A percentile compares a stretch with the other conserved stretches of the same genome.
phyloP scores from a whole-genome alignment of 805 yeast genomes.

The Ogataea angusta region DNA sequence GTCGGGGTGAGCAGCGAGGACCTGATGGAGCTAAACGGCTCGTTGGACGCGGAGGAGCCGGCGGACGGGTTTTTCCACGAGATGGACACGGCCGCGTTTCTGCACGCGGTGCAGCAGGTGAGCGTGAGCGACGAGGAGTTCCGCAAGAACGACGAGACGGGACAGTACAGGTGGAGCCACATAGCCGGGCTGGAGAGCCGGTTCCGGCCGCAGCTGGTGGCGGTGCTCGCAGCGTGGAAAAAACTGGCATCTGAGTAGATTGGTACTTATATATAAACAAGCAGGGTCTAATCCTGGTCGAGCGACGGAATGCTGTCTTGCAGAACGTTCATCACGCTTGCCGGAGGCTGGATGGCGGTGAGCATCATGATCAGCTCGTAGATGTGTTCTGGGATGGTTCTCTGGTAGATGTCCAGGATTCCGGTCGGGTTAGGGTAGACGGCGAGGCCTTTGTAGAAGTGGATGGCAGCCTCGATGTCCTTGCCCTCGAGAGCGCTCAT shows the following conservation, averaged over 20 bases:
- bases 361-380: conserved; percentile 81
- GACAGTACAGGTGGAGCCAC: conserved; percentile 16
- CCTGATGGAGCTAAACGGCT: conserved; percentile 42
- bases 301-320: conserved; percentile 37
- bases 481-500: conserved; percentile 61
- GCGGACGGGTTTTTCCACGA: conserved; percentile 10
- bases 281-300: conserved; percentile 19
- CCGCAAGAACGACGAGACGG: conserved; percentile 23
- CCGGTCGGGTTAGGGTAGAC: conserved; percentile 96
- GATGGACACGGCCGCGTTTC: conserved; percentile 13
- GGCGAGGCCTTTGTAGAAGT: conserved; percentile 88
- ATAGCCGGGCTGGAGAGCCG: conserved; percentile 19
- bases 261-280: not conserved
- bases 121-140: conserved; percentile 19
- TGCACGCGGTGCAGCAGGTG: conserved; percentile 13
- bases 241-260: not conserved
- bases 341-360: conserved; percentile 90
- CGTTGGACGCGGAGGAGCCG: conserved; percentile 15
- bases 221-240: conserved; percentile 9
- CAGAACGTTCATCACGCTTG: conserved; percentile 66
- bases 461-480: conserved; percentile 80
- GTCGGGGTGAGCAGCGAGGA: conserved; percentile 42
- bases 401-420: conserved; percentile 84
- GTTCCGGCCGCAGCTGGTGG: conserved; percentile 14
- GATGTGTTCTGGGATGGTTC: conserved; percentile 76